Evolutionary conservation across 176 grass and related monocot species (phyloP), one percentile per base, ranked within the genome.

Genomic region (Lolium rigidum): DNA sequence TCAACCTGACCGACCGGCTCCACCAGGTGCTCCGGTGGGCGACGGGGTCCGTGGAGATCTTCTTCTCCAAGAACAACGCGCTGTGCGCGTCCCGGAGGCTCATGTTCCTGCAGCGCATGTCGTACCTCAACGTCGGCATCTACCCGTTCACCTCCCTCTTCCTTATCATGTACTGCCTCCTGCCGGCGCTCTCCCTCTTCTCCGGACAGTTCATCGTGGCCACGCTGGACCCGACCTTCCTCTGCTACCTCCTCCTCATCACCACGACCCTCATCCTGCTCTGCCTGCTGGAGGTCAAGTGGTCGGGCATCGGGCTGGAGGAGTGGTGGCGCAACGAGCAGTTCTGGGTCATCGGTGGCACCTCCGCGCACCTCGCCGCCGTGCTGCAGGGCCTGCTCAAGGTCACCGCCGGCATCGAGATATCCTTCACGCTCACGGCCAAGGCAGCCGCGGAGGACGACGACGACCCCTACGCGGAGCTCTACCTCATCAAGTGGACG

Each of bases 261-360:
- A 94, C 86, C 76, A 4, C 68, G 46, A 97, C 94, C 38, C 94
- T 97, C 16, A 90, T 88, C 76, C 92, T 92, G 70, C 86, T 94
- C 2, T 90, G 90, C 73, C 85, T 97, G 55, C 92, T 94, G 11
- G 94, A 97, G 87, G 89, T 97, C 4, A 97, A 97, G 85, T 97
- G 94, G 94, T 97, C 94, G 7, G 94, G 94, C 59, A 97, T 97
- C 86, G 94, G 84, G 6, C 88, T 94, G 24, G 94, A 97, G 86
- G 97, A 99, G 78, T 96, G 97, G 97, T 99, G 97, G 94, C 84
- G 97, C 25, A 99, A 96, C 62, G 94, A 99, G 88, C 97, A 99
- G 86, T 99, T 96, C 85, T 99, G 97, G 94, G 84, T 99, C 7
- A 96, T 99, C 13, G 97, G 94, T 0, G 94, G 95, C 88, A 92